These are phyloP conservation scores for Rhodamnia rubescens DNA, from an alignment of 345 rosid species.

Conservation along the genomic window DNA sequence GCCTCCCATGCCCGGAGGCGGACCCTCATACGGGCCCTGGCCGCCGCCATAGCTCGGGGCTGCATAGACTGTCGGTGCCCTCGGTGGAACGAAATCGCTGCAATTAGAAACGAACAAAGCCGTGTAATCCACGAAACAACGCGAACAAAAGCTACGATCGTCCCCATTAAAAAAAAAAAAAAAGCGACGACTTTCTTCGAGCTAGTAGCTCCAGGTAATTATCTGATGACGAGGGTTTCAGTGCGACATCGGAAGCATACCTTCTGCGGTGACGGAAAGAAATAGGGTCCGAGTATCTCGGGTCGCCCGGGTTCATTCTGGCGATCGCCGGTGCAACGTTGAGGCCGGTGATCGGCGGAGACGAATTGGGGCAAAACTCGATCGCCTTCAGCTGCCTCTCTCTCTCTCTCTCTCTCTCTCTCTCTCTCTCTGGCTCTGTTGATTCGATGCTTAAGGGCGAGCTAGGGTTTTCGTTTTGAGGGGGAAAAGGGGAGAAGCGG, in stretches of 20 bases:
- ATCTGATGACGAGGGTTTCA: background rate
- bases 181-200: background rate
- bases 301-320: background rate
- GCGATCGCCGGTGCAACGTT: background rate
- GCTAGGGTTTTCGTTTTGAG: background rate
- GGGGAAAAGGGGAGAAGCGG: background rate
- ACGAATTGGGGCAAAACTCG: background rate
- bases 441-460: background rate
- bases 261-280: background rate
- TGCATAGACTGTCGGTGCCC: background rate
- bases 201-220: background rate
- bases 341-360: background rate
- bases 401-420: background rate
- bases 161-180: background rate
- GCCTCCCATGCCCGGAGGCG: constrained; percentile 4
- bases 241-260: background rate
- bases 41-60: background rate
- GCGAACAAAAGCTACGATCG: background rate
- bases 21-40: background rate
- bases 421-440: background rate
- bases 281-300: background rate
- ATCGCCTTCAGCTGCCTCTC: background rate
- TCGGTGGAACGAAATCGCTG: background rate
- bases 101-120: background rate
- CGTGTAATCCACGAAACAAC: background rate